Conservation (phyloP, 192 early-diverging fungal genomes). For the Dissophora globulifera region DNA sequence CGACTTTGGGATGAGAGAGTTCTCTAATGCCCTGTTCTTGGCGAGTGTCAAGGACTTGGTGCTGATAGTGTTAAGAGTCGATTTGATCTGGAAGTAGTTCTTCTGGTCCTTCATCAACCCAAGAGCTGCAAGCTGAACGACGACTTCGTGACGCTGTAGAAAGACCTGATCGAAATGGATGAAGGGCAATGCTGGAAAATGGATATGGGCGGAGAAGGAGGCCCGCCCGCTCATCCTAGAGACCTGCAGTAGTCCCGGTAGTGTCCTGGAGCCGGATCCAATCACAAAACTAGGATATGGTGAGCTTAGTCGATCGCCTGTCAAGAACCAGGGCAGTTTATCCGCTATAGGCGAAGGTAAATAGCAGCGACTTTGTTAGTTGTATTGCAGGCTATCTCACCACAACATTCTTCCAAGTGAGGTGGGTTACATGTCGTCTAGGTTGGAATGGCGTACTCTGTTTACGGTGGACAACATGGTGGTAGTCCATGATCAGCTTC, state of each 20-base stretch:
- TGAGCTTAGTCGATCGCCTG: constrained; percentile 24
- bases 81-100: constrained; percentile 44
- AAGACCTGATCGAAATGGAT: constrained; percentile 52
- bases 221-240: constrained; percentile 47
- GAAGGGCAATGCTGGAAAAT: constrained; percentile 46
- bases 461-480: constrained; percentile 37
- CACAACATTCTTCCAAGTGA: too few relatives aligned
- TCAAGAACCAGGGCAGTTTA: constrained; percentile 46
- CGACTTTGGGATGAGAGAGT: constrained; percentile 19
- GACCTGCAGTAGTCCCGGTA: constrained; percentile 37
- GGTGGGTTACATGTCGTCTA: too few relatives aligned
- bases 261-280: constrained; percentile 22
- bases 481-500: constrained; percentile 50
- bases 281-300: constrained; percentile 45
- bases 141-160: constrained; percentile 35
- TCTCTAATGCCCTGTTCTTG: not conserved
- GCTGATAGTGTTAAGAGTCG: constrained; percentile 39
- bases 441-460: constrained; percentile 9
- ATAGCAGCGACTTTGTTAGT: too few relatives aligned
- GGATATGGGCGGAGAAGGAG: constrained; percentile 44
- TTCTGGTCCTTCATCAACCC: constrained; percentile 53
- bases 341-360: constrained; percentile 4
- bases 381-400: too few relatives aligned
- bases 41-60: constrained; percentile 15
- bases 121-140: constrained; percentile 42